These are phyloP conservation scores for Claviceps quebecensis DNA, from an alignment of 2,329 filamentous ascomycete genomes.

Conservation along the genomic window DNA sequence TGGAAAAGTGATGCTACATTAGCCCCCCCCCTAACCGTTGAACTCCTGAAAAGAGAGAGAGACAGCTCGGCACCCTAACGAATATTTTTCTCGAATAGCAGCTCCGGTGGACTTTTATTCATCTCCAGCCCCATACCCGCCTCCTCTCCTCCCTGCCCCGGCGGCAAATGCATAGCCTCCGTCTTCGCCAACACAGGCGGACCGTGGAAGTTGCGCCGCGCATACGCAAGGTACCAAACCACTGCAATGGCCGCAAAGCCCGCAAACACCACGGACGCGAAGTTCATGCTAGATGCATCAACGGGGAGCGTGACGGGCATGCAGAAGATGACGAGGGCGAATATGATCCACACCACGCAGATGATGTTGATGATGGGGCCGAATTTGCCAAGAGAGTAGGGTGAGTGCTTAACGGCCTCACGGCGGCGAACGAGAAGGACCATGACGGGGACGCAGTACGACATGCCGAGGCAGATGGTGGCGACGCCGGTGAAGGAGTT, in stretches of 20 bases:
- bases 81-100: not conserved
- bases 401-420: conserved; percentile 49
- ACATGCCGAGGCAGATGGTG: conserved; percentile 63
- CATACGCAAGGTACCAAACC: conserved; percentile 49
- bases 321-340: conserved; percentile 61
- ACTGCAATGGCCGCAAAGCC: conserved; percentile 46
- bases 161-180: not conserved
- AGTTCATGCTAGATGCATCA: conserved; percentile 45
- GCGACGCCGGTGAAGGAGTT: conserved; percentile 69
- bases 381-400: conserved; percentile 54
- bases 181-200: conserved; percentile 24
- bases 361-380: conserved; percentile 54
- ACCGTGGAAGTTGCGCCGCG: conserved; percentile 49
- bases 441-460: conserved; percentile 63
- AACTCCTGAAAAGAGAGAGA: no score
- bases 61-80: not conserved
- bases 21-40: no score
- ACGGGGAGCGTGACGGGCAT: conserved; percentile 54
- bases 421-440: conserved; percentile 55
- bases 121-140: not conserved
- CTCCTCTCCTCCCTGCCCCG: not conserved
- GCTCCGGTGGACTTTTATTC: not conserved
- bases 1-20: no score
- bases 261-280: conserved; percentile 51
- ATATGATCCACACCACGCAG: conserved; percentile 55